Conservation (phyloP, 164 flowering plant genomes). For the Protea cynaroides region DNA sequence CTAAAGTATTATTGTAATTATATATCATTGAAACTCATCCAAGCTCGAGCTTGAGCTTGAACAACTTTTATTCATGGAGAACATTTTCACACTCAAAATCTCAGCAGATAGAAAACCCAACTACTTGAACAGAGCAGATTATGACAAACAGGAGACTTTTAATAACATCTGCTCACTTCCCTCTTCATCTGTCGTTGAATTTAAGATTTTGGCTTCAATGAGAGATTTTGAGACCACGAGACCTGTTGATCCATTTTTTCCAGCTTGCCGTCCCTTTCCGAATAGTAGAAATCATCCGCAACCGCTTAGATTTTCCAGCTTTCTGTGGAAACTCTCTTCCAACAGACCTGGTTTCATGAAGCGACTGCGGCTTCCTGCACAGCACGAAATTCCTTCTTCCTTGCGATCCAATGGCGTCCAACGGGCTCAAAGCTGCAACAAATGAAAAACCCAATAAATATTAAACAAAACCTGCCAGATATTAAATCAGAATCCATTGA, state of each 20-base stretch:
- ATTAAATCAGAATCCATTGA: not conserved
- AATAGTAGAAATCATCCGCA: not conserved
- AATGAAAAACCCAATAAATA: not conserved
- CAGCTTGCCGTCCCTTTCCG: constrained; percentile 29
- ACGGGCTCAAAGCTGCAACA: constrained; percentile 46
- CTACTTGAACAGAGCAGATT: no score
- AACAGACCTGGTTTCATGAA: no score
- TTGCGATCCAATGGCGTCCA: constrained; percentile 45
- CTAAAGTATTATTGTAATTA: no score
- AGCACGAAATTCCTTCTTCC: constrained; percentile 51
- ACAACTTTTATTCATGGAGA: no score
- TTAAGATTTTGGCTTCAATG: constrained; percentile 14
- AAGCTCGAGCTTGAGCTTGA: no score
- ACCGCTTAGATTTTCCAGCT: not conserved
- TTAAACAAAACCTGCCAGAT: not conserved
- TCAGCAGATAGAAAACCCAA: no score
- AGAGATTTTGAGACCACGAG: constrained; percentile 31
- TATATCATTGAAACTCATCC: no score
- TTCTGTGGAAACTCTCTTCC: no score
- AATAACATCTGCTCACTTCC: no score
- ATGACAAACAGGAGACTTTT: no score
- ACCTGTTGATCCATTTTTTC: constrained; percentile 44
- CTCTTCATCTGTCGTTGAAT: not conserved
- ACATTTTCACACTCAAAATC: no score
- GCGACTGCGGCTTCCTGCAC: constrained; percentile 41